Evolutionary conservation across 768 basidiomycete genomes (phyloP).

Genomic region (Pisolithus microcarpus): DNA sequence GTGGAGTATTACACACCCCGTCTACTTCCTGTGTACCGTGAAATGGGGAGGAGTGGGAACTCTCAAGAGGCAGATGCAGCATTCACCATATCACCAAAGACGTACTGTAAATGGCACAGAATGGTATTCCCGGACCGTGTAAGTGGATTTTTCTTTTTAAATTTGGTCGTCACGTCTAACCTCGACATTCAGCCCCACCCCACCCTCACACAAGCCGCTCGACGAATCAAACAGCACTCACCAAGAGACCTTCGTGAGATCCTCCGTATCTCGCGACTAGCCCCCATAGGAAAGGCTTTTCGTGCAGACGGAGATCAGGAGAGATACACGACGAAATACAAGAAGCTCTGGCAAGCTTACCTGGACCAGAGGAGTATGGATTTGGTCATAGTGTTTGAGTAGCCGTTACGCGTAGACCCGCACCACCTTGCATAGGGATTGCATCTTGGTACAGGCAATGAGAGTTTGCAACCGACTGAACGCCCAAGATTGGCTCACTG

Average conservation of each 20-base stretch:
- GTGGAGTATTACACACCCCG: constrained; percentile 31
- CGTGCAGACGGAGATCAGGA: not conserved
- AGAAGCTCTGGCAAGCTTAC: constrained; percentile 34
- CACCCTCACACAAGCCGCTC: constrained; percentile 27
- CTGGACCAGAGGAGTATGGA: constrained; percentile 29
- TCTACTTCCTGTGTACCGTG: constrained; percentile 34
- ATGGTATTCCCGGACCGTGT: constrained; percentile 39
- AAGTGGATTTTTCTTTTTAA: constrained; percentile 9
- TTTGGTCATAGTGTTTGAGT: constrained; percentile 30
- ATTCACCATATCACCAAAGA: constrained; percentile 26
- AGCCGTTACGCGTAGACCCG: not conserved
- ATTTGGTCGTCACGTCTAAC: not conserved
- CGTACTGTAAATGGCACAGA: constrained; percentile 41
- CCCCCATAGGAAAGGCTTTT: constrained; percentile 33
- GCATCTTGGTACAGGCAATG: no score
- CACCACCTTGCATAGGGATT: no score
- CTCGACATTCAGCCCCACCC: constrained; percentile 27
- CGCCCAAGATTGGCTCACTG: no score
- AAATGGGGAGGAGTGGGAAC: not conserved
- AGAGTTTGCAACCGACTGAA: no score
- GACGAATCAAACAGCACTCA: constrained; percentile 31
- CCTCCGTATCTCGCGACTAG: constrained; percentile 33
- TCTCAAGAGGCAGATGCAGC: constrained; percentile 10
- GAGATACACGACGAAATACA: constrained; percentile 21
- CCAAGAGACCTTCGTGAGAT: constrained; percentile 34